Conservation (phyloP, 2,329 filamentous ascomycete species). For the Leptodontidium sp. region DNA sequence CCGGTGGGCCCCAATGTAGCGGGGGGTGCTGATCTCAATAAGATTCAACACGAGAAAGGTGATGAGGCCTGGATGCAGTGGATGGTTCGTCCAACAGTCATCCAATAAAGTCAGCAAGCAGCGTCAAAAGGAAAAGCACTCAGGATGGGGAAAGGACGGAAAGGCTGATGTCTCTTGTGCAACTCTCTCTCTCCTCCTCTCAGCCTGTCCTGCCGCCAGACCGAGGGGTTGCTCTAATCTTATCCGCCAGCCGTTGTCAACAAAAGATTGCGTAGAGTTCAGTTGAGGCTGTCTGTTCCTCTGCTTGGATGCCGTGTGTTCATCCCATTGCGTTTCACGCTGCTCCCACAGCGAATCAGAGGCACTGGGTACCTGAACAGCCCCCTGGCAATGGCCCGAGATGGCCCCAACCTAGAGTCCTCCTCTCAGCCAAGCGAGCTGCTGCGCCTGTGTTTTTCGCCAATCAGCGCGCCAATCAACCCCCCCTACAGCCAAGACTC, state of each 20-base stretch:
- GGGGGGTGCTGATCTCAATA: conserved; percentile 17
- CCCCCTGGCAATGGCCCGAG: conserved; percentile 7
- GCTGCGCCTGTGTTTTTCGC: conserved; percentile 1
- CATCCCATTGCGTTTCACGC: conserved; percentile 29
- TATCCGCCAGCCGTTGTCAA: conserved; percentile 11
- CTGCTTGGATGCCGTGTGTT: conserved; percentile 15
- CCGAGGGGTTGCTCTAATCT: not conserved
- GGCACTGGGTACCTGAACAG: not conserved
- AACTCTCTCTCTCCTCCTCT: no score
- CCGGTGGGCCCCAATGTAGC: conserved; percentile 7
- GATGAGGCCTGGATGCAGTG: not conserved
- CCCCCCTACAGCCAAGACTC: conserved; percentile 21
- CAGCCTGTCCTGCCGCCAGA: not conserved
- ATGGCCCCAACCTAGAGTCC: not conserved
- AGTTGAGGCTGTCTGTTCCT: not conserved
- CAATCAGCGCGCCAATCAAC: conserved; percentile 32
- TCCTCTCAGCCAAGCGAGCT: conserved; percentile 26
- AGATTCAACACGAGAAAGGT: conserved; percentile 17
- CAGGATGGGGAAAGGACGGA: no score
- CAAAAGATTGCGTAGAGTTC: not conserved
- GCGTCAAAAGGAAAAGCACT: not conserved
- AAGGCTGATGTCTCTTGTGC: no score
- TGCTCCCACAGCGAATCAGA: conserved; percentile 1
- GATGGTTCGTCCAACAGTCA: not conserved
- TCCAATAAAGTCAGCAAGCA: not conserved